phyloP scores from a whole-genome alignment of 352 stramenopile genomes.

The Globisporangium cederbergense region DNA sequence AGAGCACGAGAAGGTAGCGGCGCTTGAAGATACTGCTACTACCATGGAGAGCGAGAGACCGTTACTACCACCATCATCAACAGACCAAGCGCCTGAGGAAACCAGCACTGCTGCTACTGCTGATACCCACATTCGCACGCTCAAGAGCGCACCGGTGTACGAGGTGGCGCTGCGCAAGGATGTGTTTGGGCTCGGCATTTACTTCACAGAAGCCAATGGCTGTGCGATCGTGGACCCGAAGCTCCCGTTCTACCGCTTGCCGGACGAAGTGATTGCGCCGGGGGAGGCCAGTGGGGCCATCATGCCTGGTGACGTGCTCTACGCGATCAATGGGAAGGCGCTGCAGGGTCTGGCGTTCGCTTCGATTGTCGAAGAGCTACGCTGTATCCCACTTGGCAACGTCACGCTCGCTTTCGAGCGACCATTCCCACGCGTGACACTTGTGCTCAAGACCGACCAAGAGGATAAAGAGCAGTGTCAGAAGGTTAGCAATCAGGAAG shows the following conservation, averaged over 20 bases:
- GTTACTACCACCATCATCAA: neutral
- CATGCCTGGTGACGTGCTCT: slow-evolving; percentile 40
- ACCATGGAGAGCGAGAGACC: neutral
- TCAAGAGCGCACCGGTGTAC: slow-evolving; percentile 20
- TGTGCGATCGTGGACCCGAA: slow-evolving; percentile 51
- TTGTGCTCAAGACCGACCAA: neutral
- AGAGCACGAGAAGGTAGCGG: neutral
- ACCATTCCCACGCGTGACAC: neutral
- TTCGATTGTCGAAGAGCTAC: slow-evolving; percentile 62
- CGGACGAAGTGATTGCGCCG: slow-evolving; percentile 40
- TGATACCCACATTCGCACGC: neutral
- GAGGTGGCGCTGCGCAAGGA: slow-evolving; percentile 51
- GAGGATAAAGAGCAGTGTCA: neutral
- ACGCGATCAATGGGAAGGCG: slow-evolving; percentile 38
- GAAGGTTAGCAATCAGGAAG: neutral
- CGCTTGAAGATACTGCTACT: neutral
- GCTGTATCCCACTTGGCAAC: slow-evolving; percentile 31
- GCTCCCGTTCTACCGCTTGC: slow-evolving; percentile 67
- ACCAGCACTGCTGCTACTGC: neutral
- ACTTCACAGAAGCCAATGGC: slow-evolving; percentile 44
- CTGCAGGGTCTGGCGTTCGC: slow-evolving; percentile 34
- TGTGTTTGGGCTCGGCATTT: slow-evolving; percentile 69
- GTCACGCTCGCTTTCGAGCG: slow-evolving; percentile 48
- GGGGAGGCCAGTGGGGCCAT: slow-evolving; percentile 59
- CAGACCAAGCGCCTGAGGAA: neutral